These are phyloP conservation scores for Ustilaginoidea virens DNA, from an alignment of 2,329 filamentous ascomycete genomes.

Conservation along the genomic window DNA sequence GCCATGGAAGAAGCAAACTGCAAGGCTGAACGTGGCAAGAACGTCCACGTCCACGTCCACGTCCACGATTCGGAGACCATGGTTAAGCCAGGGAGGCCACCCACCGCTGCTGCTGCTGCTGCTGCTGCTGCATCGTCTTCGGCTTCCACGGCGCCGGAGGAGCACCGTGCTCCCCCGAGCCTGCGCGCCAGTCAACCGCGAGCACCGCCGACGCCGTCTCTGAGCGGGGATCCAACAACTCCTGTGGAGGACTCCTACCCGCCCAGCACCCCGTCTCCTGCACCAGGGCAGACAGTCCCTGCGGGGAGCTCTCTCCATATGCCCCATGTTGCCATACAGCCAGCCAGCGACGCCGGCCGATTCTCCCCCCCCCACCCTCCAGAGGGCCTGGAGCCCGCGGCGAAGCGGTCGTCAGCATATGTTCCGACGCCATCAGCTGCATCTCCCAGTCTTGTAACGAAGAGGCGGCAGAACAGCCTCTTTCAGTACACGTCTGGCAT, in stretches of 20 bases:
- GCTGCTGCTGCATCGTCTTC: constrained; percentile 2
- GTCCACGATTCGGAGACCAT: neutral
- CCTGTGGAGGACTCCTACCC: constrained; percentile 11
- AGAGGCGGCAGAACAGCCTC: constrained; percentile 16
- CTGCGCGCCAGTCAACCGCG: constrained; percentile 4
- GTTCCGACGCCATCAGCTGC: constrained; percentile 17
- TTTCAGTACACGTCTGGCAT: constrained; percentile 29
- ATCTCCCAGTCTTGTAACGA: constrained; percentile 17
- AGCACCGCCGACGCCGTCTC: constrained; percentile 11
- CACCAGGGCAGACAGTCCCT: constrained; percentile 9
- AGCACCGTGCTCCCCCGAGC: neutral
- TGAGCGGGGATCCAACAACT: constrained; percentile 10
- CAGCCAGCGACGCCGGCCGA: constrained; percentile 14
- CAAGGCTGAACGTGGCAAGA: no score
- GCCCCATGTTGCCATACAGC: constrained; percentile 13
- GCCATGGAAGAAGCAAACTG: constrained; percentile 9
- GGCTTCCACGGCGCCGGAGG: neutral
- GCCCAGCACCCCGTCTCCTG: constrained; percentile 9
- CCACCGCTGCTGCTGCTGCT: neutral
- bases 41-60: no score
- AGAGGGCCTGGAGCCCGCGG: constrained; percentile 29
- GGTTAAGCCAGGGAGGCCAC: constrained; percentile 1
- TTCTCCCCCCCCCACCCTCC: constrained; percentile 41
- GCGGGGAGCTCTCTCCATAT: constrained; percentile 16
- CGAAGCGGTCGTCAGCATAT: constrained; percentile 37